Base-by-base conservation (phyloP, 2,329 filamentous ascomycete genomes). In the Fusarium denticulatum region DNA sequence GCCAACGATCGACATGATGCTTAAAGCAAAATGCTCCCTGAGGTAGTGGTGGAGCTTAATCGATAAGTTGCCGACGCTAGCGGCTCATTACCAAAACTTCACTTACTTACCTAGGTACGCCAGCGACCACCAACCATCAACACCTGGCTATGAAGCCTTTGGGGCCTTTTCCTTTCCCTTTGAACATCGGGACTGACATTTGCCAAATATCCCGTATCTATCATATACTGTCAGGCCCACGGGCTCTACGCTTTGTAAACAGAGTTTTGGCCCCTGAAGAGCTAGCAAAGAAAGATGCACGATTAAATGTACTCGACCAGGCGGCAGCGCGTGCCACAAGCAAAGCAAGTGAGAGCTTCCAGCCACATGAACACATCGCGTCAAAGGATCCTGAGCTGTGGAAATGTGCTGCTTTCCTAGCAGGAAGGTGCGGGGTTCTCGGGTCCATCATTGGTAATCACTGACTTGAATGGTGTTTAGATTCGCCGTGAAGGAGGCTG, bases 181-280 rank as follows among this genome's bases (percentile, higher is more conserved):
- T 96, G 20, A 87, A 87, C 55, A 84, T 97, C 59, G 95, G 95
- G 65, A 96, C 90, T 53, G 95, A 97, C 80, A 92, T 97, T 64
- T 94, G 93, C 81, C 87, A 87, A 64, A 88, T 94, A 64, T 82
- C 86, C 2, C 90, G 94, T 62, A 90, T 97, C 67, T 83, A 85
- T 69, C 80, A 81, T 26, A 85, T 95, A 58, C 81, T 96, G 59
- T 81, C 79, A 24, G 80, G 83, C 32, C 79, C 82, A 14, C 79
- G 80, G 43, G 84, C 83, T 3, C 60, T 71, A 10, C 83, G 83
- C 36, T 89, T 90, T 75, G 78, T 89, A 56, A 77, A 80, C 15
- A 85, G 86, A 63, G 77, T 90, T 57, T 80, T 90, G 30, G 81
- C 84, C 8, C 77, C 81, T 1, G 80, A 85, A 60, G 81, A 82